Evolutionary conservation across 306 rosid species (phyloP).

Genomic region (Prosopis cineraria): DNA sequence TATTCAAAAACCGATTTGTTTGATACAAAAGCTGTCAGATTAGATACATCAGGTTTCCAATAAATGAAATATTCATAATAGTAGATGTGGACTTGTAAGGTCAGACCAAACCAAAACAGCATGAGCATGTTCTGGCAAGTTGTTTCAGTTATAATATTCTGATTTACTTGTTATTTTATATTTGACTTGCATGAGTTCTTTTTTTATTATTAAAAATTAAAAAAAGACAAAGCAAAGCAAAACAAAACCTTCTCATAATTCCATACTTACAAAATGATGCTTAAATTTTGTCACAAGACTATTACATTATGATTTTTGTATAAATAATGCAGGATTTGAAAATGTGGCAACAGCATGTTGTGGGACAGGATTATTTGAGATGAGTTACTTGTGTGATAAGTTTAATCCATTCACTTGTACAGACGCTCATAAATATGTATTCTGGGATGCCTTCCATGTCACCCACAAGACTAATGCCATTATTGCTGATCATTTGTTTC

Average conservation of each 20-base stretch:
- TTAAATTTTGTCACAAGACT: no score
- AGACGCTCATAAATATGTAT: conserved; percentile 18
- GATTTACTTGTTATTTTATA: not conserved
- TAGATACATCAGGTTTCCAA: not conserved
- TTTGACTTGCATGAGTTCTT: no score
- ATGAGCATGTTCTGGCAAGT: not conserved
- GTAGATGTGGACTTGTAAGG: not conserved
- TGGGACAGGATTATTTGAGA: conserved; percentile 61
- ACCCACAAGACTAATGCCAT: conserved; percentile 56
- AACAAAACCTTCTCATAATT: no score
- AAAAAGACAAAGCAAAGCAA: no score
- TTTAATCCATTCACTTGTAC: conserved; percentile 53
- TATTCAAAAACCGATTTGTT: no score
- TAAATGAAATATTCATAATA: not conserved
- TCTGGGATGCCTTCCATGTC: conserved; percentile 35
- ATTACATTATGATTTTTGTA: no score
- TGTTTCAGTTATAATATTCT: not conserved
- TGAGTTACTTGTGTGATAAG: conserved; percentile 48
- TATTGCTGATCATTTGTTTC: conserved; percentile 43
- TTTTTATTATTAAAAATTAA: no score
- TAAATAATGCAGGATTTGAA: conserved; percentile 42
- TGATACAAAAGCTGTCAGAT: not conserved
- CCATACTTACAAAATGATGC: no score
- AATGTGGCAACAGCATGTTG: conserved; percentile 53
- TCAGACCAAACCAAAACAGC: not conserved